Evolutionary conservation across 148 eudicot species (phyloP).

Genomic region (Nepenthes mirabilis): DNA sequence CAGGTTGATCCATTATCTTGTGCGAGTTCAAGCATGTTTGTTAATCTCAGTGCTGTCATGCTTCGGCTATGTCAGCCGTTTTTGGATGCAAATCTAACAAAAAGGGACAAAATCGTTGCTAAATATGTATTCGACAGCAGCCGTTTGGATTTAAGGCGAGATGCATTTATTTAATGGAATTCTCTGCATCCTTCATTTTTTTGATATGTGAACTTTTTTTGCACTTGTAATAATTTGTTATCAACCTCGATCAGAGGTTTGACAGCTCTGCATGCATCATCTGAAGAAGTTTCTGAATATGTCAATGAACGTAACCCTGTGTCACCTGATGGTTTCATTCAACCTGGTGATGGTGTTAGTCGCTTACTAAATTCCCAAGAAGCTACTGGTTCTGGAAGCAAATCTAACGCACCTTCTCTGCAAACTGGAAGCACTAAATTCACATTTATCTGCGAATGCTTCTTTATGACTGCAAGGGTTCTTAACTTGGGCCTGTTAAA

Average conservation of each 20-base stretch:
- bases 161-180: conserved; percentile 1
- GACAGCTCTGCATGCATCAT: conserved; percentile 93
- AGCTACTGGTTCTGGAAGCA: conserved; percentile 52
- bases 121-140: conserved; percentile 57
- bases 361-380: conserved; percentile 43
- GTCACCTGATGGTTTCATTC: conserved; percentile 16
- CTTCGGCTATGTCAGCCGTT: conserved; percentile 93
- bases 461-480: conserved; percentile 98
- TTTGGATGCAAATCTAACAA: conserved; percentile 67
- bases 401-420: conserved; percentile 21
- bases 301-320: conserved; percentile 25
- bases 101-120: conserved; percentile 79
- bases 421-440: conserved; percentile 41
- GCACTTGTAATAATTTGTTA: background rate
- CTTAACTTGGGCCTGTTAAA: conserved; percentile 85
- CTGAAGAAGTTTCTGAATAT: conserved; percentile 84
- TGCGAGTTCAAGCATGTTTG: conserved; percentile 99
- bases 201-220: background rate
- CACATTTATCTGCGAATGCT: conserved; percentile 88
- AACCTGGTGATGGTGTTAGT: conserved; percentile 27
- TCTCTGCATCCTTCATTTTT: background rate
- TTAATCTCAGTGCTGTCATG: conserved; percentile 92
- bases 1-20: conserved; percentile 92
- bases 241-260: conserved; percentile 38
- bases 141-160: conserved; percentile 74